Evolutionary conservation across 192 early-diverging fungal genomes (phyloP).

Genomic region (Coemansia sp.): DNA sequence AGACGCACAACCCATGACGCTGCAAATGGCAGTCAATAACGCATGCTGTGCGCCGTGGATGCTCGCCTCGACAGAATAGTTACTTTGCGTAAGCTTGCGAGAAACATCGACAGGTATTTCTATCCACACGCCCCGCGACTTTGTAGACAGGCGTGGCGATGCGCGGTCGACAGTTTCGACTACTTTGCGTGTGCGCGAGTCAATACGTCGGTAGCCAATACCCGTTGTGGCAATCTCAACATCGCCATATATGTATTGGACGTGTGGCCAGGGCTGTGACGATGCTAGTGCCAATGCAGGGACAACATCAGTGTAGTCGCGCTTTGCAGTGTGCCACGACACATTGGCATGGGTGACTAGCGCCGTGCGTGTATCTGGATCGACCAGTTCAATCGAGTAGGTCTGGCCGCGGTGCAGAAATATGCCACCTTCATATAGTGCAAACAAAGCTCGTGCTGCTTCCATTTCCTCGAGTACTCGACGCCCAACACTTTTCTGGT

Average conservation of each 20-base stretch:
- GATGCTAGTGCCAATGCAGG: neutral
- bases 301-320: conserved; percentile 3
- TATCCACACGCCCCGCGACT: conserved; percentile 32
- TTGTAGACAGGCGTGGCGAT: conserved; percentile 10
- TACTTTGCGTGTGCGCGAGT: conserved; percentile 14
- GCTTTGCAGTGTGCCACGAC: conserved; percentile 33
- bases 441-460: conserved; percentile 23
- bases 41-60: conserved; percentile 41
- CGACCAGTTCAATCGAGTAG: conserved; percentile 33
- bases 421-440: conserved; percentile 48
- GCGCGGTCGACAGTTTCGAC: conserved; percentile 27
- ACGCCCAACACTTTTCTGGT: neutral
- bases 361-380: conserved; percentile 15
- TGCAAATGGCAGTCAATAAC: conserved; percentile 8
- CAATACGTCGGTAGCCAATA: conserved; percentile 43
- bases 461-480: conserved; percentile 49
- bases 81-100: neutral
- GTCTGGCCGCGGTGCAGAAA: conserved; percentile 36
- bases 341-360: conserved; percentile 23
- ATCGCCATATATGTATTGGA: conserved; percentile 8
- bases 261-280: neutral
- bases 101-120: conserved; percentile 20
- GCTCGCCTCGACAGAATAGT: conserved; percentile 25
- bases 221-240: conserved; percentile 21
- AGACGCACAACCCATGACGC: neutral